Evolutionary conservation across 2,329 filamentous ascomycete species (phyloP), one percentile per base, ranked within the genome.

Genomic region (Cryphonectria parasitica): DNA sequence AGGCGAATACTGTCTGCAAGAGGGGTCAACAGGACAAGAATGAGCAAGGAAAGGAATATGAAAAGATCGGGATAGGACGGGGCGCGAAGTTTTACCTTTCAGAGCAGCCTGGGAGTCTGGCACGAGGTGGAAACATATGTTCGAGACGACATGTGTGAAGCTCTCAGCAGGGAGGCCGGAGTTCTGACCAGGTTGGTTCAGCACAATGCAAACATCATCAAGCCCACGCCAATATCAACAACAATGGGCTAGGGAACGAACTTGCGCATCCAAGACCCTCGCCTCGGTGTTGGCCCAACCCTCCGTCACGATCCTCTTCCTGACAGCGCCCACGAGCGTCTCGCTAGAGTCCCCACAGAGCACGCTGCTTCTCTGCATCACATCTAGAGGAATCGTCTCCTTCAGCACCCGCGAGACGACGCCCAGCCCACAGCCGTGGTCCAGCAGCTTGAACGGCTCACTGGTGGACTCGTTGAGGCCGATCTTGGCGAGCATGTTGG

Each of bases 341-440:
- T 79, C 77, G 0, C 84, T 83, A 31, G 81, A 78, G 74, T 89
- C 87, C 4, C 83, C 82, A 41, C 83, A 86, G n/a, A 86, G 75
- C 67, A 89, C 80, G 31, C 79, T 81, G 77, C 86, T 86, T 67
- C 77, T 75, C 11, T 75, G 76, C 28, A 86, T 78, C 6, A 83
- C 76, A 1, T 81, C 74, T 10, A 75, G 76, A 17, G 80, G 73
- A 19, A 88, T 71, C 2, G 74, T 76, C 13, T 76, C 75, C 69
- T 86, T 82, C 19, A 88, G 74, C 36, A 83, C 76, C 11, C 83
- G 81, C 0, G 83, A 83, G 17, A 87, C 79, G 22, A 86, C 80
- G 0, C 86, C 87, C 4, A 81, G 80, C 0, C 87, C 87, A 69
- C 87, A 89, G 8, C 84, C 86, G 72, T 83, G 83, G 70, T 89